Conservation (phyloP, 2,329 filamentous ascomycete genomes). For the Scytalidium sp. region DNA sequence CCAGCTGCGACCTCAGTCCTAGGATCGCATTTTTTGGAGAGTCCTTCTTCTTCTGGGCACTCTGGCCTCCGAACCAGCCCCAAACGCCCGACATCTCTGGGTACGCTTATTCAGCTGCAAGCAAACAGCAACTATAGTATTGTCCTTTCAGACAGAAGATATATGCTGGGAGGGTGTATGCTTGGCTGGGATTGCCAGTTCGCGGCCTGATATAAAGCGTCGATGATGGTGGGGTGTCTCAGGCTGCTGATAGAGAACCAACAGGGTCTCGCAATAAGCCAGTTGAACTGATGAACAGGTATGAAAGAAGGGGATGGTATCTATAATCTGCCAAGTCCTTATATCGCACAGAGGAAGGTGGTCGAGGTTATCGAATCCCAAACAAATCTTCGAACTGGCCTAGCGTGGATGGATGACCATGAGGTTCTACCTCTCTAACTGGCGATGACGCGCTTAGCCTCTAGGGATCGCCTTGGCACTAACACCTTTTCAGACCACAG, state of each 20-base stretch:
- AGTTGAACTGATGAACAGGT: neutral
- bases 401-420: slow-evolving; percentile 14
- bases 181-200: neutral
- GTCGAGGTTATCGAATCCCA: neutral
- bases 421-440: slow-evolving; percentile 8
- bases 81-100: slow-evolving; percentile 65
- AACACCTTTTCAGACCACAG: slow-evolving; percentile 4
- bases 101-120: slow-evolving; percentile 1
- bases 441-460: slow-evolving; percentile 18
- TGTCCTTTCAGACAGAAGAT: neutral
- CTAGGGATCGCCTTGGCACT: slow-evolving; percentile 7
- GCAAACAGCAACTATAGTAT: neutral
- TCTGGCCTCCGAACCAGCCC: slow-evolving; percentile 89
- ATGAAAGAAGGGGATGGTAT: no score
- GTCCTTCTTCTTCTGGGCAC: slow-evolving; percentile 84
- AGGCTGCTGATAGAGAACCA: neutral
- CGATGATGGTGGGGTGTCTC: neutral
- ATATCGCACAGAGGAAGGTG: neutral
- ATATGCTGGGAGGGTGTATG: neutral
- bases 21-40: slow-evolving; percentile 96
- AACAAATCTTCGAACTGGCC: no score
- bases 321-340: no score
- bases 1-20: slow-evolving; percentile 79
- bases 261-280: neutral
- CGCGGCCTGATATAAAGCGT: neutral